Base-by-base conservation (phyloP, 1,284 basidiomycete species). In the Fistulinella cinereoalba region DNA sequence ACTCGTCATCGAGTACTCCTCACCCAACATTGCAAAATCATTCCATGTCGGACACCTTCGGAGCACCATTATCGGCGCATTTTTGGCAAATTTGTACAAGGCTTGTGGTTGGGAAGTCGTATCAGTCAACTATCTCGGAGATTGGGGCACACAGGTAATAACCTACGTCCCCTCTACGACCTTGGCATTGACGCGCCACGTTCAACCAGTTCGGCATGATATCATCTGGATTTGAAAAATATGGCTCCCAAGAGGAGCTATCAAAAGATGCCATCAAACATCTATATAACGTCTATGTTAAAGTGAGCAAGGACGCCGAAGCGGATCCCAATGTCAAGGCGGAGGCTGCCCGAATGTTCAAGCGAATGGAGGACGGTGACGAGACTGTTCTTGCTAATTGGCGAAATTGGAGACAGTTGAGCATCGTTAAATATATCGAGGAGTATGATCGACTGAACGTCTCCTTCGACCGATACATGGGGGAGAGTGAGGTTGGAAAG, bases 21-120 rank as follows among this genome's bases (percentile, higher is more conserved):
- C 90, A 5, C 95, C 96, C 16, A 99, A 99, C 68, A 98, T 99
- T 62, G 96, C 97, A 31, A 99, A 99, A 68, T 90, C 90, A 6
- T 99, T 99, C 81, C 96, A 99, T 63, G 95, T 97, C 47, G 97
- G 97, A 15, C 96, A 99, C 68, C 72, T 99, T 53, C 82, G 97
- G 44, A 94, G 90, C 54, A 99, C 97, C 19, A 99, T 99, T 68
- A 97, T 99, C 62, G 97, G 97, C 31, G 88, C 92, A 0, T 97
- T 97, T 74, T 71, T 98, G 42, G 76, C 81, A 29, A 99, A 98
- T 71, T 63, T 99, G 44, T 96, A 98, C 75, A 88, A 88, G 65
- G 82, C 92, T 6, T 90, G 86, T 60, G 95, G 96, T 13, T 99
- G 94, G 94, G 82, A 94, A 21, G 94, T 96, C 16, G 71, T 82